Evolutionary conservation across 192 early-diverging fungal species (phyloP).

Genomic region (Coemansia erecta): DNA sequence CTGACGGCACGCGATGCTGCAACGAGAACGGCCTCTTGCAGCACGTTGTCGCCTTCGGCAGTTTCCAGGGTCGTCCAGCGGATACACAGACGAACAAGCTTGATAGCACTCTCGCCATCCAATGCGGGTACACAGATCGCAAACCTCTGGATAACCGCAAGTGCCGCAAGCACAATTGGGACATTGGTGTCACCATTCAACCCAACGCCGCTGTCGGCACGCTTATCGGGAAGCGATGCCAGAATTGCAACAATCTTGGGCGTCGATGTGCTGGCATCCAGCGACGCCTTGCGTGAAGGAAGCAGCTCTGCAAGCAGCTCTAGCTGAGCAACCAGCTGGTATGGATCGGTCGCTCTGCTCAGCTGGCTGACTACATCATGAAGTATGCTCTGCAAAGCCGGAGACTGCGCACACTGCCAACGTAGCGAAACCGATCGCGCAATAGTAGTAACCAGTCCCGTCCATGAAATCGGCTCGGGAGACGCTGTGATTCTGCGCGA

Average conservation of each 20-base stretch:
- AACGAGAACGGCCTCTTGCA: slow-evolving; percentile 4
- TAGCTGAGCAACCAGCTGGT: slow-evolving; percentile 13
- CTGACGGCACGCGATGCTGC: slow-evolving; percentile 11
- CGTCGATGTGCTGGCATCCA: slow-evolving; percentile 18
- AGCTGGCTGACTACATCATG: slow-evolving; percentile 15
- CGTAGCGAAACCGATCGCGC: slow-evolving; percentile 29
- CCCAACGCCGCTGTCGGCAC: background rate
- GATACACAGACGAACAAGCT: slow-evolving; percentile 22
- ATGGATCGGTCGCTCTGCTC: background rate
- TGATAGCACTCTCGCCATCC: slow-evolving; percentile 15
- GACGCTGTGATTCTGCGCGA: slow-evolving; percentile 10
- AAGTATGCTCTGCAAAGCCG: slow-evolving; percentile 34
- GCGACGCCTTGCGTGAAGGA: slow-evolving; percentile 10
- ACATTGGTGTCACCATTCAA: background rate
- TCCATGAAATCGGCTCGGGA: background rate
- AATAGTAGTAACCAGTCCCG: slow-evolving; percentile 1
- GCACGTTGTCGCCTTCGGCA: background rate
- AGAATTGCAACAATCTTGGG: slow-evolving; percentile 17
- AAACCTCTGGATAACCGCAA: slow-evolving; percentile 19
- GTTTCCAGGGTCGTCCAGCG: slow-evolving; percentile 11
- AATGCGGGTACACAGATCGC: slow-evolving; percentile 13
- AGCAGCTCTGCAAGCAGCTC: slow-evolving; percentile 46
- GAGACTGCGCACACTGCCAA: slow-evolving; percentile 19
- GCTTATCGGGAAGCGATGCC: slow-evolving; percentile 5
- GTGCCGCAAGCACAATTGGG: slow-evolving; percentile 14